Percentiles rank a stretch among this genome's conserved stretches.
Conservation (phyloP, 73 alveolate species). For the Urostyla sp. region DNA sequence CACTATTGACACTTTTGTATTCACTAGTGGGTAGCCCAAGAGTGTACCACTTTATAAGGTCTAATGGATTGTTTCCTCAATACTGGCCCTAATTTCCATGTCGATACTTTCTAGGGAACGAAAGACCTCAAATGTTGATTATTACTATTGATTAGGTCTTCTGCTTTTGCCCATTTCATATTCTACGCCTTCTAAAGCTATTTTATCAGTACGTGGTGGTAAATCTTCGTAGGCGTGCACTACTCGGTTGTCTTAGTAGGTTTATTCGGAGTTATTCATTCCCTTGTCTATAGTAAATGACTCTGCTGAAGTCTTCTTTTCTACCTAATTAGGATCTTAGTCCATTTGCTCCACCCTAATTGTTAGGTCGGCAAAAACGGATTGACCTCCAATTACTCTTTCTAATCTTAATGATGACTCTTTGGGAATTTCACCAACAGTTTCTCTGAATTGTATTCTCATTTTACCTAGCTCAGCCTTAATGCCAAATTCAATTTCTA, state of each 20-base stretch:
- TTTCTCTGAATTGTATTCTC: conserved; percentile 86
- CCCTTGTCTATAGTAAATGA: conserved; percentile 24
- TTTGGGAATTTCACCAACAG: conserved; percentile 31
- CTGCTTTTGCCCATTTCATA: conserved; percentile 36
- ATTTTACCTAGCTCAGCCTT: conserved; percentile 81
- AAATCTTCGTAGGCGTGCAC: conserved; percentile 2
- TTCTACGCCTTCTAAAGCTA: conserved; percentile 54
- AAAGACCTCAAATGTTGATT: conserved; percentile 26
- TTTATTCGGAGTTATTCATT: neutral
- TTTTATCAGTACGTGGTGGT: conserved; percentile 19
- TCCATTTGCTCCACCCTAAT: conserved; percentile 30
- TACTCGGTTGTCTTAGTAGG: neutral
- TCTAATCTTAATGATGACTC: conserved; percentile 47
- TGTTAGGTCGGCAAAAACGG: conserved; percentile 48
- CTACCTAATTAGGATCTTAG: conserved; percentile 2
- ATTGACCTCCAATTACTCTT: conserved; percentile 50
- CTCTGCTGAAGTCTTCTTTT: conserved; percentile 4
- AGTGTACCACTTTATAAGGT: conserved; percentile 61
- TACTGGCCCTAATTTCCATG: neutral
- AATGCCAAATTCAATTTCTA: conserved; percentile 76
- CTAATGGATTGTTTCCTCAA: conserved; percentile 57
- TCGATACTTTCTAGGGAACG: conserved; percentile 52
- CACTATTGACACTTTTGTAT: conserved; percentile 53
- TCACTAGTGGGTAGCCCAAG: conserved; percentile 76
- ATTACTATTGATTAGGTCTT: neutral